Percentiles rank a stretch among this genome's conserved stretches.
Evolutionary conservation across 257 asterid genomes (phyloP).

Genomic region (Parsonsia alboflavescens): DNA sequence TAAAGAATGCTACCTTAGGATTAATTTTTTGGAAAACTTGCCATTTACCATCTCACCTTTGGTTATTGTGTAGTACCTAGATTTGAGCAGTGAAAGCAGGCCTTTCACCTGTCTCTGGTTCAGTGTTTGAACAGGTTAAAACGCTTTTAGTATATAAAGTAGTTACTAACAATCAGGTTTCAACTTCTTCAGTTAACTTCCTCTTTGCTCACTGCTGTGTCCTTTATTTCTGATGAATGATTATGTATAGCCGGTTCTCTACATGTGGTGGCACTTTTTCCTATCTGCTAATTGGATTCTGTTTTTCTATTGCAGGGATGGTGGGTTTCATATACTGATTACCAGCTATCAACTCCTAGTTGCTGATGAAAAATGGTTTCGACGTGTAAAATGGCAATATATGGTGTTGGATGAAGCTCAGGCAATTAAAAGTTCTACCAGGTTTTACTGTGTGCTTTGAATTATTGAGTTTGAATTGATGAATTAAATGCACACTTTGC

Average conservation of each 20-base stretch:
- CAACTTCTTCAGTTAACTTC: background rate
- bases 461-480: background rate
- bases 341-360: conserved; percentile 96
- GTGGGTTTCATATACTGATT: conserved; percentile 93
- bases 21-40: too few relatives aligned
- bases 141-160: background rate
- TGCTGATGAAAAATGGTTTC: conserved; percentile 81
- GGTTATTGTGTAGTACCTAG: too few relatives aligned
- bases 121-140: background rate
- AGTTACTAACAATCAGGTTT: background rate
- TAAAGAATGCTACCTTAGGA: background rate
- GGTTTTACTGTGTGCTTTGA: conserved; percentile 38
- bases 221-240: background rate
- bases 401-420: conserved; percentile 99
- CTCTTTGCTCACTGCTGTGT: background rate
- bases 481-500: background rate
- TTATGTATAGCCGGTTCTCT: background rate
- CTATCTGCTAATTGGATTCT: conserved; percentile 11
- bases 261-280: background rate
- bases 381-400: conserved; percentile 98
- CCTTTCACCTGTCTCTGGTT: background rate
- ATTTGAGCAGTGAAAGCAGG: too few relatives aligned
- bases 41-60: too few relatives aligned
- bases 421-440: conserved; percentile 87
- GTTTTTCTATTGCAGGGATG: conserved; percentile 58